Percentiles rank a stretch among this genome's conserved stretches.
phyloP scores from a whole-genome alignment of 768 basidiomycete species.

The Coprinellus aureogranulatus region DNA sequence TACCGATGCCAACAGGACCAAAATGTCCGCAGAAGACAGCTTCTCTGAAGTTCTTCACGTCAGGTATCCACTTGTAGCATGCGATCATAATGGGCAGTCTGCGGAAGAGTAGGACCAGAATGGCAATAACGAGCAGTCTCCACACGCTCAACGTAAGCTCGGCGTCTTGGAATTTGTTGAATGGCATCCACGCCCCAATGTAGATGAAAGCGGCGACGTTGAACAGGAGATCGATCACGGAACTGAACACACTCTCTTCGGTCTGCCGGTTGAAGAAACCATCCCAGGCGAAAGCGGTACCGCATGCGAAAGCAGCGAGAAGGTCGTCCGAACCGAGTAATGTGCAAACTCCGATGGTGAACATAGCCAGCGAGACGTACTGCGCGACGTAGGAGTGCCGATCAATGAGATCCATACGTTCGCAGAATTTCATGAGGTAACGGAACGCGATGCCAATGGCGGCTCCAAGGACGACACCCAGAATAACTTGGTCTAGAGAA shows the following conservation, averaged over 20 bases:
- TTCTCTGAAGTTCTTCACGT: constrained; percentile 91
- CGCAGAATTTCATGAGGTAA: constrained; percentile 90
- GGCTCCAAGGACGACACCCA: constrained; percentile 75
- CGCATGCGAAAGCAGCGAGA: constrained; percentile 91
- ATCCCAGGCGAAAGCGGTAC: constrained; percentile 96
- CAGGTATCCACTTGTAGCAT: constrained; percentile 90
- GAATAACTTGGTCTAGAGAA: constrained; percentile 66
- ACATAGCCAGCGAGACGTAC: constrained; percentile 78
- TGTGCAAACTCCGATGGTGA: constrained; percentile 80
- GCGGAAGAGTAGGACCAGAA: constrained; percentile 78
- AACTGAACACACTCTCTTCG: constrained; percentile 92
- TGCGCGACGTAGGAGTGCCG: constrained; percentile 93
- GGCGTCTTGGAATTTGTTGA: constrained; percentile 68
- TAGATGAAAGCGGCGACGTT: constrained; percentile 95
- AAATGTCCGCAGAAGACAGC: constrained; percentile 95
- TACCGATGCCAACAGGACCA: constrained; percentile 80
- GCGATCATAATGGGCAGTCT: constrained; percentile 82
- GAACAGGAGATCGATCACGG: constrained; percentile 94
- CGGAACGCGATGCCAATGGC: constrained; percentile 77
- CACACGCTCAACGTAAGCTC: constrained; percentile 72
- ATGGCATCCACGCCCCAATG: constrained; percentile 98
- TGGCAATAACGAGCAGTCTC: constrained; percentile 79
- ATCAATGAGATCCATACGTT: constrained; percentile 83
- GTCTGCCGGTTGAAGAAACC: constrained; percentile 92
- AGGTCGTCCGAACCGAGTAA: constrained; percentile 92